A percentile compares a stretch with the other conserved stretches of the same genome.
Evolutionary conservation across 2,329 filamentous ascomycete species (phyloP).

Genomic region (Bipolaris cookei): DNA sequence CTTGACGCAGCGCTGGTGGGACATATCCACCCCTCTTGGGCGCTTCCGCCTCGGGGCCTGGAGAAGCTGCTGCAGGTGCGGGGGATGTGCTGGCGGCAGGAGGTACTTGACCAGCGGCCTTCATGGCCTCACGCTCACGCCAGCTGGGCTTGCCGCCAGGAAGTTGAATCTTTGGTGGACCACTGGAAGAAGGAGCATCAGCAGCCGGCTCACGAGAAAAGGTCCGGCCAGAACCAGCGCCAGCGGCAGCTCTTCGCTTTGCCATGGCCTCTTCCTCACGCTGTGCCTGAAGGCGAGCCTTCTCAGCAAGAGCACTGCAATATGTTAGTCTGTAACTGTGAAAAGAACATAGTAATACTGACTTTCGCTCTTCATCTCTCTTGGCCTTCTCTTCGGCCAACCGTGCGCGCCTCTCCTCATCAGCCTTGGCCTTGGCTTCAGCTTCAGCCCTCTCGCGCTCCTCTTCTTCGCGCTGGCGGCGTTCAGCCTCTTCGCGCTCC

Average conservation of each 20-base stretch:
- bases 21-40: slow-evolving; percentile 54
- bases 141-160: slow-evolving; percentile 69
- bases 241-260: slow-evolving; percentile 60
- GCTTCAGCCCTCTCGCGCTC: slow-evolving; percentile 82
- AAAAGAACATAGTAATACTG: slow-evolving; percentile 42
- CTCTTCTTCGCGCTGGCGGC: slow-evolving; percentile 78
- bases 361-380: slow-evolving; percentile 66
- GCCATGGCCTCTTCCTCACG: slow-evolving; percentile 89
- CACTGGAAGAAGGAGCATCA: slow-evolving; percentile 50
- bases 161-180: slow-evolving; percentile 68
- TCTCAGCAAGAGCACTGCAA: slow-evolving; percentile 66
- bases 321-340: slow-evolving; percentile 41
- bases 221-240: slow-evolving; percentile 39
- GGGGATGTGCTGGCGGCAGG: slow-evolving; percentile 46
- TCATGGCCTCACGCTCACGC: slow-evolving; percentile 73
- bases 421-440: slow-evolving; percentile 79
- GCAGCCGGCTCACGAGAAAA: slow-evolving; percentile 47
- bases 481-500: slow-evolving; percentile 84
- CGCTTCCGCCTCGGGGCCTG: slow-evolving; percentile 44
- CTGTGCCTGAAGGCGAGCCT: slow-evolving; percentile 71
- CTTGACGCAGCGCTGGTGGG: slow-evolving; percentile 53
- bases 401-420: slow-evolving; percentile 78
- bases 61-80: slow-evolving; percentile 33
- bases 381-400: slow-evolving; percentile 72
- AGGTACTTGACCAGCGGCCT: slow-evolving; percentile 40